Evolutionary conservation across 345 rosid genomes (phyloP).

Genomic region (Geranium brycei): DNA sequence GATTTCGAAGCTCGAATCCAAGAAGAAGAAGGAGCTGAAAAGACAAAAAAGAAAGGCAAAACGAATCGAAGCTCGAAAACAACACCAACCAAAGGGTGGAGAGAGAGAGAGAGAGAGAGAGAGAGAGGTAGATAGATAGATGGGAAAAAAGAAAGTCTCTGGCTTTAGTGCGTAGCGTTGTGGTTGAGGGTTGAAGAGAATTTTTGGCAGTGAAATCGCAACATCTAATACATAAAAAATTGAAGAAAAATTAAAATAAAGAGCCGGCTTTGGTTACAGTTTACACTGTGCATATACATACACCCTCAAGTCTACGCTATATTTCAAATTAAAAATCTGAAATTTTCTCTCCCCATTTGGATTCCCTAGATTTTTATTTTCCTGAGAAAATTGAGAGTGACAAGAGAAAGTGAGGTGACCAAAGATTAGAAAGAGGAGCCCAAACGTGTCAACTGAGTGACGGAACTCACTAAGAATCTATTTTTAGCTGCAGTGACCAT

Average conservation of each 20-base stretch:
- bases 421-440: neutral
- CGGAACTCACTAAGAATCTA: conserved; percentile 13
- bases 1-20: neutral
- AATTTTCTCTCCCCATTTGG: too few species aligned
- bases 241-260: neutral
- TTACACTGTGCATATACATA: neutral
- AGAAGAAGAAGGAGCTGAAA: neutral
- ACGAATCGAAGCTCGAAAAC: conserved; percentile 12
- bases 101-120: neutral
- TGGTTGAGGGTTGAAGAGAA: neutral
- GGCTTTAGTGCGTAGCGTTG: neutral
- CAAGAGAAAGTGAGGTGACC: neutral
- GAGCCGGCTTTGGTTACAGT: conserved; percentile 23
- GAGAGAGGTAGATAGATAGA: neutral
- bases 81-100: conserved; percentile 3
- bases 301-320: neutral
- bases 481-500: neutral
- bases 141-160: neutral
- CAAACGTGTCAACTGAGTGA: conserved; percentile 17
- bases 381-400: neutral
- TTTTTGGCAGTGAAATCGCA: neutral
- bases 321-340: neutral
- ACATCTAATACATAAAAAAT: neutral
- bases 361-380: neutral
- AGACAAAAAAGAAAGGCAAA: neutral